Evolutionary conservation across 148 eudicot genomes (phyloP), one percentile per base, ranked within the genome.

Genomic region (Dysphania ambrosioides): DNA sequence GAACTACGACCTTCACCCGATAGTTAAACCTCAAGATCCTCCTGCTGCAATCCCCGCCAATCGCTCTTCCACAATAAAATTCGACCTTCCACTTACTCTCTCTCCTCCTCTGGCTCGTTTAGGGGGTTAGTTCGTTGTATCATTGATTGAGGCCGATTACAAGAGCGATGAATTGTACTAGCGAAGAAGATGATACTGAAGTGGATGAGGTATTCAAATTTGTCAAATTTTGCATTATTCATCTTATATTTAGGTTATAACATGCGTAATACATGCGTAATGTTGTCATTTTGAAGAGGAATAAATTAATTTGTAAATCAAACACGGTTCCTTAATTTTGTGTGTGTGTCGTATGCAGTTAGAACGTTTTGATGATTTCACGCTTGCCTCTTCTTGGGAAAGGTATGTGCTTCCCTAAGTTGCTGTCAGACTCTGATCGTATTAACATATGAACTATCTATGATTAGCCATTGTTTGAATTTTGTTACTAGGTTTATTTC

Each of bases 321-420:
- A 38, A n/a, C 38, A n/a, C 16, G 16, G 16, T 47, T 47, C 16
- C 9, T 8, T 53, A 41, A 26, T 23, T 72, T 24, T n/a, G 23
- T 57, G 12, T 73, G 6, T 35, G 12, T 53, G 34, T 16, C 75
- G 30, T 42, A 62, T 82, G 81, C 85, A 94, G 98, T 76, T 90
- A 66, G 92, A 91, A 62, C 96, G 81, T 56, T 94, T 94, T 86
- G 96, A 94, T 87, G 98, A 94, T 83, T 94, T 91, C 79, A 94
- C 98, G 65, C 88, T 94, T 75, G 98, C 98, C 41, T 94, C 98
- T 35, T 91, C 98, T 62, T 94, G 98, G 98, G 98, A 94, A 85
- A 94, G 98, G 98, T 94, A 85, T 67, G 53, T 51, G 21, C 24
- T 73, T 19, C n/a, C n/a, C 38, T 62, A 62, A 31, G 2, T 5